Conservation (phyloP, 345 rosid genomes). For the Eucalyptus erythrocorys region DNA sequence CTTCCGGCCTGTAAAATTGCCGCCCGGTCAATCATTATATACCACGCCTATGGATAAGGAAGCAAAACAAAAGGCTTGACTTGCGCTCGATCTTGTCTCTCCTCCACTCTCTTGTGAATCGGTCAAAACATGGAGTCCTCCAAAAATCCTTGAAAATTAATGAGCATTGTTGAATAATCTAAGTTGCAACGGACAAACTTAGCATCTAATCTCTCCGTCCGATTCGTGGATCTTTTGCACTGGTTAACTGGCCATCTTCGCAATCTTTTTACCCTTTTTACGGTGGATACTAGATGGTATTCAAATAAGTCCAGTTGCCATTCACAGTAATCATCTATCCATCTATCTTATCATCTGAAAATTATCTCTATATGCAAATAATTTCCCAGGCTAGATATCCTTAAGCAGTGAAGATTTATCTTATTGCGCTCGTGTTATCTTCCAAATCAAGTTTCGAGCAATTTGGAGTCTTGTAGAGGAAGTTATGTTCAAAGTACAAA, state of each 20-base stretch:
- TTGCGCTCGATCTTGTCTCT: no score
- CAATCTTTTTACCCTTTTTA: not conserved
- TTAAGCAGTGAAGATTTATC: no score
- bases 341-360: not conserved
- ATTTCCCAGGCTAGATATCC: not conserved
- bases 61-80: no score
- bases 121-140: no score
- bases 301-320: not conserved
- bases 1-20: no score
- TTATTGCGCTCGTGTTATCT: no score
- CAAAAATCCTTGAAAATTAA: not conserved
- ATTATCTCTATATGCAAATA: not conserved
- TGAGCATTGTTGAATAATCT: not conserved
- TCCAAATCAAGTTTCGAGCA: no score
- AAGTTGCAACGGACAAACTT: not conserved
- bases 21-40: no score
- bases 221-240: not conserved
- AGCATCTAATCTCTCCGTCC: not conserved
- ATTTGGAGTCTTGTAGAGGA: no score
- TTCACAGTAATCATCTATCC: not conserved
- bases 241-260: not conserved
- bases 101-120: no score
- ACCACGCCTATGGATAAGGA: no score
- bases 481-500: not conserved
- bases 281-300: not conserved